Evolutionary conservation across 495 filamentous ascomycete genomes (phyloP), one percentile per base, ranked within the genome.

Genomic region (Penicillium crystallinum): DNA sequence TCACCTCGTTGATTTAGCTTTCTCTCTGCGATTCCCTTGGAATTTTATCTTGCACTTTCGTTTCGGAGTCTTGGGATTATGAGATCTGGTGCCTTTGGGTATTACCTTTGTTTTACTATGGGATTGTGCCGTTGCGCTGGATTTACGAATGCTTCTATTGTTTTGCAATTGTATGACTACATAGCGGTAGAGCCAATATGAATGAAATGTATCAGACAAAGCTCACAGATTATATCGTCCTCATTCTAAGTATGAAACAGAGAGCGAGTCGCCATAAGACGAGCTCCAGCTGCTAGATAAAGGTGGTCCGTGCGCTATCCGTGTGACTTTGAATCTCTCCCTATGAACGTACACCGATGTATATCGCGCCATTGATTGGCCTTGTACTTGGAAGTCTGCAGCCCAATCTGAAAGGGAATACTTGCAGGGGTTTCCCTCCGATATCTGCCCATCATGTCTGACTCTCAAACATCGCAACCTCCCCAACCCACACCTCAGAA

Each of bases 121-220:
- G 49, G 52, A 49, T 55, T 46, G 18, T 30, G 19, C 36, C 41
- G 27, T 46, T 52, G 52, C 49, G 49, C 46, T 25, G 36, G 36
- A 49, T 42, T 55, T 41, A 14, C 23, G 31, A 45, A 34, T 47
- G 31, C 53, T 49, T 42, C 45, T 29, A 43, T 17, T 29, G 23
- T 25, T 31, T 31, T 31, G 4, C 29, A 46, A 46, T 2, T 55
- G 56, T 55, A 58, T 19, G 41, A 55, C 30, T 55, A 58, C 52
- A 55, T 52, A 55, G 36, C 36, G 48, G 43, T 25, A 12, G 15
- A 18, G 6, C 15, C 18, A 15, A 38, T 30, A 22, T 36, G 25
- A 48, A 41, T 22, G n/a, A 48, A 23, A 27, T 47, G 31, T 23
- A 36, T 37, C 11, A 36, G 18, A 46, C n/a, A 4, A 1, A 39